Base-by-base conservation (phyloP, 352 stramenopile species). In the Phytophthora meadii region DNA sequence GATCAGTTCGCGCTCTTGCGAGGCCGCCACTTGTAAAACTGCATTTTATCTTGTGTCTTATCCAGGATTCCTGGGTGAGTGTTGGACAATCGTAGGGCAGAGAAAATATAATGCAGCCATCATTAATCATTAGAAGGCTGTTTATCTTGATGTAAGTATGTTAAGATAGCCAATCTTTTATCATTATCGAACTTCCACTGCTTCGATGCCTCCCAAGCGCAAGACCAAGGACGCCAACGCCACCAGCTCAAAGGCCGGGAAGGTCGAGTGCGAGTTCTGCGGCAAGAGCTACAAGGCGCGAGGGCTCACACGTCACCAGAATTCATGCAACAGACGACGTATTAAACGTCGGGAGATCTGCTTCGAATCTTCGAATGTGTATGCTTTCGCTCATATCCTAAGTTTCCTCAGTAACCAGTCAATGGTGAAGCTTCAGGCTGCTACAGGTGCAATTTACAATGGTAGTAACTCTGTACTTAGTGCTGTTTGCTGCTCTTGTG, bases 1-100 rank as follows among this genome's bases (percentile, higher is more conserved):
- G 51, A 58, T n/a, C 15, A 32, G 0, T 34, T 58, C 2, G 11
- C 51, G 11, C n/a, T 49, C 2, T 10, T 49, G n/a, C 51, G 51
- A 11, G 48, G 48, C 1, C 48, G 48, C 17, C 32, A 54, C 30
- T 54, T 54, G 48, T 54, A 54, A n/a, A 34, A 17, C 1, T 11
- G n/a, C 25, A 15, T 37, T 9, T 4, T 34, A 34, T 34, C 30
- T 8, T 34, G 27, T 9, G 27, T 30, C 27, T 30, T 8, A 30
- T 30, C 7, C 22, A 22, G 22, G 22, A 22, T 22, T 22, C 22
- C 22, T 22, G 22, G 22, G 22, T 22, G 22, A 22, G 22, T 22
- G 22, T 22, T 22, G 22, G 22, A 22, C 22, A 22, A 22, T 22
- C 22, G 22, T 22, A 22, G 22, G 22, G 22, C 22, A 22, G 22